Percentiles rank a stretch among this genome's conserved stretches.
These are phyloP conservation scores for Elaeis guineensis DNA, from an alignment of 176 grass and related monocot genomes.

Conservation along the genomic window DNA sequence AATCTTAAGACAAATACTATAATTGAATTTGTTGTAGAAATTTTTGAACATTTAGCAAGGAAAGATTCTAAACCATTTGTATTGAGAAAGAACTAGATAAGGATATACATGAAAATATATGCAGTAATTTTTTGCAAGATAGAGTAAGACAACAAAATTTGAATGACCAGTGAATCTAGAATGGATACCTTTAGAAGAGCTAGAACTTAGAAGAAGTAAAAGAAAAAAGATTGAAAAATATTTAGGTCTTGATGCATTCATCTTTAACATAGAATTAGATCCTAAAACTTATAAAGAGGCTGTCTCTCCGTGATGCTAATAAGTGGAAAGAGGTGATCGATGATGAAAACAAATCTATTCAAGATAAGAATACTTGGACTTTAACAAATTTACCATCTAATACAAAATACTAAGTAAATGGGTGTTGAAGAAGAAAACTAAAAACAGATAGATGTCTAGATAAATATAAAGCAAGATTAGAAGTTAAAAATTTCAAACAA, in stretches of 20 bases:
- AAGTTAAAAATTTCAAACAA: neutral
- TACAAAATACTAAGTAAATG: neutral
- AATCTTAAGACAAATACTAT: no score
- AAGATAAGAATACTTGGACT: neutral
- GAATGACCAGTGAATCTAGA: neutral
- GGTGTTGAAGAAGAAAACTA: neutral
- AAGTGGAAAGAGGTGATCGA: neutral
- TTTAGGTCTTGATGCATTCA: neutral
- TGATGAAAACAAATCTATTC: neutral
- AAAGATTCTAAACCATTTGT: no score
- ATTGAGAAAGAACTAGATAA: no score
- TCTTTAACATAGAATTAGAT: neutral
- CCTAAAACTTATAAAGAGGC: neutral
- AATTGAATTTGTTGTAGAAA: no score
- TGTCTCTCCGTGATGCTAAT: neutral
- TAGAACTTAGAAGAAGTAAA: no score
- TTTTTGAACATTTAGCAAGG: no score
- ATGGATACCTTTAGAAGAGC: neutral
- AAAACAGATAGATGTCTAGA: neutral
- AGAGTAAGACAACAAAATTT: no score
- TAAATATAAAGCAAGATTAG: conserved; percentile 1
- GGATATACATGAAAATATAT: no score
- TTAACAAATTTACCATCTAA: neutral
- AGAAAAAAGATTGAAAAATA: neutral
- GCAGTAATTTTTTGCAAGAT: no score